phyloP scores from a whole-genome alignment of 345 rosid genomes.

The Abelmoschus esculentus region DNA sequence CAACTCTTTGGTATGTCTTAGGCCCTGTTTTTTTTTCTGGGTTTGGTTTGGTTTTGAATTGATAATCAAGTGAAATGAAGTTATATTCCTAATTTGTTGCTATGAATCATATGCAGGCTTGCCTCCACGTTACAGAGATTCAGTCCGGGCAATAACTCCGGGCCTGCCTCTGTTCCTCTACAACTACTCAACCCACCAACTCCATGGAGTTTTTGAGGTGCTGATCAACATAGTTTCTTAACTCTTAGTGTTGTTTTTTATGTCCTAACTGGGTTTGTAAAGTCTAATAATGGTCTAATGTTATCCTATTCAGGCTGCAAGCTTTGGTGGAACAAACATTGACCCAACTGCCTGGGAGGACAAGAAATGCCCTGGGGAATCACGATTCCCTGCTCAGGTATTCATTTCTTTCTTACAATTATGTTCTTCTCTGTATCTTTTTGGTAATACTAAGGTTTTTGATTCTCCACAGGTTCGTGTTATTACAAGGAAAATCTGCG shows the following conservation, averaged over 20 bases:
- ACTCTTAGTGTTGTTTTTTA: too few species aligned
- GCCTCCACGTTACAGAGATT: conserved; percentile 93
- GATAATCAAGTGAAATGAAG: too few species aligned
- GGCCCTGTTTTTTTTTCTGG: background rate
- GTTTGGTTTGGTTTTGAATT: too few species aligned
- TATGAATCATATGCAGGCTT: conserved; percentile 34
- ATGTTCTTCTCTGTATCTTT: background rate
- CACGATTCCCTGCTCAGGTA: conserved; percentile 96
- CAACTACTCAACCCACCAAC: conserved; percentile 98
- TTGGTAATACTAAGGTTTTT: background rate
- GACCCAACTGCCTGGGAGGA: conserved; percentile 93
- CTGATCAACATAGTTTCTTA: background rate
- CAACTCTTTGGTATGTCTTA: conserved; percentile 69
- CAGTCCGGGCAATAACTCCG: conserved; percentile 93
- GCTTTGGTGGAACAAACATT: conserved; percentile 92
- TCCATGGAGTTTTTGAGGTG: conserved; percentile 93
- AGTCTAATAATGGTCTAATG: background rate
- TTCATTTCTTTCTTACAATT: background rate
- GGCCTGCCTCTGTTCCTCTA: conserved; percentile 96
- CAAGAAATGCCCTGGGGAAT: conserved; percentile 86
- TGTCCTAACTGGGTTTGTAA: background rate
- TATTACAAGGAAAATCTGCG: conserved; percentile 66
- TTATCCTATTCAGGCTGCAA: conserved; percentile 49
- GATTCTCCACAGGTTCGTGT: conserved; percentile 46
- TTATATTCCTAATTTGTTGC: background rate